These are phyloP conservation scores for Teunomyces panamensis DNA, from an alignment of 805 yeast genomes.

Conservation along the genomic window DNA sequence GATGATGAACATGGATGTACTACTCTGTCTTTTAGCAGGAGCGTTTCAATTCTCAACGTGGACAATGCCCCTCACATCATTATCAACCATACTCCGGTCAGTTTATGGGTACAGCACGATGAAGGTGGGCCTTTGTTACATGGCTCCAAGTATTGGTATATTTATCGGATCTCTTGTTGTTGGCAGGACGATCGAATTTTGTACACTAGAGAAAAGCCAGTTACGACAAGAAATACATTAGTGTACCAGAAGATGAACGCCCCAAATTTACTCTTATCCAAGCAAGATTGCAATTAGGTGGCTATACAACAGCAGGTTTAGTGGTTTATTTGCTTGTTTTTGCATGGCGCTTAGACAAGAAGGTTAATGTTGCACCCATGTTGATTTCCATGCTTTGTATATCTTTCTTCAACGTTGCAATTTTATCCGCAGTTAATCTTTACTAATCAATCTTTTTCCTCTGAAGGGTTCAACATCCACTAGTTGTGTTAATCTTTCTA, in stretches of 20 bases:
- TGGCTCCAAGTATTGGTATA: conserved; percentile 72
- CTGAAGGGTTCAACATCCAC: conserved; percentile 68
- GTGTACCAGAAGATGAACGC: background rate
- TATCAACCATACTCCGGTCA: conserved; percentile 51
- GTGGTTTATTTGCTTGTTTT: conserved; percentile 46
- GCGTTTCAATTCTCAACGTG: conserved; percentile 66
- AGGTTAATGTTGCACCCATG: conserved; percentile 50
- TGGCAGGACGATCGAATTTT: conserved; percentile 57
- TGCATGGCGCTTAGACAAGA: conserved; percentile 69
- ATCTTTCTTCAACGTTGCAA: conserved; percentile 57
- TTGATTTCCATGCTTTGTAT: conserved; percentile 56
- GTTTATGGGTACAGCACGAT: conserved; percentile 51
- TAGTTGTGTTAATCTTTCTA: conserved; percentile 64
- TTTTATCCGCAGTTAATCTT: conserved; percentile 55
- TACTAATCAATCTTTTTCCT: conserved; percentile 77
- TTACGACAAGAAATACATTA: conserved; percentile 21
- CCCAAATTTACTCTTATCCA: conserved; percentile 49
- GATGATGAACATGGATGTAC: conserved; percentile 42
- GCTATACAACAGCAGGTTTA: background rate
- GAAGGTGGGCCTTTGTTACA: conserved; percentile 66
- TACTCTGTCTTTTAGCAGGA: conserved; percentile 50
- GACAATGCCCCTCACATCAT: conserved; percentile 65
- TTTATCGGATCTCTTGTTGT: conserved; percentile 54
- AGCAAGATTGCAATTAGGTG: conserved; percentile 43
- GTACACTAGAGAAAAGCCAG: conserved; percentile 33